Evolutionary conservation across 1,139 yeast species (phyloP).

Genomic region (Geotrichum phurueaensis): DNA sequence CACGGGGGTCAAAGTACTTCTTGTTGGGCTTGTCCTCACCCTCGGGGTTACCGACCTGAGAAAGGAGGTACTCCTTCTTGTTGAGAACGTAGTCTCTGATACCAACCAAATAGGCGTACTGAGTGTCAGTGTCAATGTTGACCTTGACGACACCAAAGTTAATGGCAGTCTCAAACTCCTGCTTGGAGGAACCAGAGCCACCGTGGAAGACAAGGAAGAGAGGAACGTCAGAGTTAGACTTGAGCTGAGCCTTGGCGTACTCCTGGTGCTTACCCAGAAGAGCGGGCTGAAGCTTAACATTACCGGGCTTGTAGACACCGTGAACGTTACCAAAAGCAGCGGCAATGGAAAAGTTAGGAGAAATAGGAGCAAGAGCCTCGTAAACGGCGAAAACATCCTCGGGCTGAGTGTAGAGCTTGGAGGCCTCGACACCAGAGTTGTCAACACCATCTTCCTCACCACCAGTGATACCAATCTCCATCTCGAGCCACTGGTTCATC

Average conservation of each 20-base stretch:
- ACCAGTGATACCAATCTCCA: constrained; percentile 99
- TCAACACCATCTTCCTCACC: constrained; percentile 99
- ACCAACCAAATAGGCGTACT: constrained; percentile 94
- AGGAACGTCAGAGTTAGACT: constrained; percentile 59
- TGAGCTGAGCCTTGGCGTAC: constrained; percentile 59
- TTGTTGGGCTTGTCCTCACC: constrained; percentile 95
- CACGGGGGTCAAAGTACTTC: constrained; percentile 99
- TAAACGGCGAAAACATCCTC: constrained; percentile 90
- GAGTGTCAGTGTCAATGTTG: constrained; percentile 98
- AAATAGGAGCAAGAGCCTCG: constrained; percentile 83
- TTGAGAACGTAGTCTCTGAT: constrained; percentile 92
- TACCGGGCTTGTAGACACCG: constrained; percentile 99
- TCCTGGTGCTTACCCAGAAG: constrained; percentile 94
- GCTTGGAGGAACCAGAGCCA: constrained; percentile 96
- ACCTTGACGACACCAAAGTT: constrained; percentile 95
- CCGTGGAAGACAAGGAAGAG: constrained; percentile 99
- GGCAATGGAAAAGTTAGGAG: constrained; percentile 98
- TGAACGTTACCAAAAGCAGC: constrained; percentile 99
- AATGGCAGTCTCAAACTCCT: constrained; percentile 89
- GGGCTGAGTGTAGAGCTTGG: constrained; percentile 87
- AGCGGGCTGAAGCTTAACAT: constrained; percentile 88
- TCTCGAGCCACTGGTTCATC: constrained; percentile 96
- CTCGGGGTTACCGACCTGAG: constrained; percentile 97
- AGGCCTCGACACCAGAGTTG: constrained; percentile 88
- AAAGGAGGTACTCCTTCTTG: constrained; percentile 89